Evolutionary conservation across 257 asterid species (phyloP).

Genomic region (Capsicum pubescens): DNA sequence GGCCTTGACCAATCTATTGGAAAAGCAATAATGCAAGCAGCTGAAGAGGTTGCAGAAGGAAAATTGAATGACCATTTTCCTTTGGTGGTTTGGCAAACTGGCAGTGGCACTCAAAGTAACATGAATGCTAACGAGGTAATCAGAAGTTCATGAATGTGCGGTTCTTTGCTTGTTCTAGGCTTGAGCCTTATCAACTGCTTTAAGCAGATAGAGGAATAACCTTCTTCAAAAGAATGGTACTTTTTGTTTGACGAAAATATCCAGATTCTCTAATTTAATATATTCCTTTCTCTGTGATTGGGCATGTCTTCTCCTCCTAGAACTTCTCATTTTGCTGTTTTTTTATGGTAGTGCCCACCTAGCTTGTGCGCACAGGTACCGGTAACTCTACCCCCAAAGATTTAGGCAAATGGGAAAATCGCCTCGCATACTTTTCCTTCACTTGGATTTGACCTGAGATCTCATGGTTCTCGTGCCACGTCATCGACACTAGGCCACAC

Average conservation of each 20-base stretch:
- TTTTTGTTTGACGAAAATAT: neutral
- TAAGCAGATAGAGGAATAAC: neutral
- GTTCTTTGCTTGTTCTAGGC: constrained; percentile 13
- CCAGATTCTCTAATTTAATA: neutral
- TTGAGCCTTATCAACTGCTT: constrained; percentile 20
- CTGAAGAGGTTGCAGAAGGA: constrained; percentile 98
- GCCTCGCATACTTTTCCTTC: neutral
- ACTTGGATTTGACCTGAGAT: neutral
- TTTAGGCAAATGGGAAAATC: neutral
- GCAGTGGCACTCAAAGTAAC: constrained; percentile 99
- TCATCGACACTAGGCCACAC: neutral
- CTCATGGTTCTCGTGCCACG: neutral
- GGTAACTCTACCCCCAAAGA: neutral
- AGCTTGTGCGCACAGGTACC: neutral
- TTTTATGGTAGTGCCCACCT: neutral
- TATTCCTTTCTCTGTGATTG: neutral
- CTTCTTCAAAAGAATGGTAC: neutral
- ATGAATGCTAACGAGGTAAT: constrained; percentile 99
- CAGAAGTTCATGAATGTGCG: constrained; percentile 29
- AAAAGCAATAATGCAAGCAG: constrained; percentile 94
- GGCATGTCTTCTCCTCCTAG: constrained; percentile 17
- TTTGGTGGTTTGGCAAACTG: constrained; percentile 99
- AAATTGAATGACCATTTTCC: constrained; percentile 93
- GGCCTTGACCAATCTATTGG: constrained; percentile 95
- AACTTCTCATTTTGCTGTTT: constrained; percentile 12